Evolutionary conservation across 192 early-diverging fungal genomes (phyloP).

Genomic region (Funneliformis mosseae): DNA sequence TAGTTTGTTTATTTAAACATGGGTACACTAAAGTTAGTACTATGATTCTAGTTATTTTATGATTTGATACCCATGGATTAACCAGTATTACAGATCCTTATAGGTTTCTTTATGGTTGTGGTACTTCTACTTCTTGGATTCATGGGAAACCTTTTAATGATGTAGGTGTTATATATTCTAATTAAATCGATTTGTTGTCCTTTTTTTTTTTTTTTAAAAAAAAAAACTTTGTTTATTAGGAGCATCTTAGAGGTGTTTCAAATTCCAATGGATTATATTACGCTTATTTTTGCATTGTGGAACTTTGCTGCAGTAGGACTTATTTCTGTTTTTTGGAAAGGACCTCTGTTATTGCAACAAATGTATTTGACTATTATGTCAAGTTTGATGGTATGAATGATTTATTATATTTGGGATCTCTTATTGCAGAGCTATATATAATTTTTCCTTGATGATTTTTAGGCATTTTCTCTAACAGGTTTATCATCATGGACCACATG

Average conservation of each 20-base stretch:
- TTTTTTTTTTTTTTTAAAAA: neutral
- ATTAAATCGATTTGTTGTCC: neutral
- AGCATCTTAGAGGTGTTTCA: constrained; percentile 50
- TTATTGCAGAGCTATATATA: neutral
- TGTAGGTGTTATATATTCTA: constrained; percentile 44
- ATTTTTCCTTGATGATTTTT: constrained; percentile 11
- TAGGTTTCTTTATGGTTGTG: constrained; percentile 74
- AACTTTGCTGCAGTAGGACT: constrained; percentile 76
- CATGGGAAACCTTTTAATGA: constrained; percentile 70
- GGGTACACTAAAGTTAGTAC: constrained; percentile 70
- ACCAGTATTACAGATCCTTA: constrained; percentile 55
- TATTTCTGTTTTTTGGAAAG: constrained; percentile 80
- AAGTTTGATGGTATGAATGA: constrained; percentile 68
- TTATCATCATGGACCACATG: constrained; percentile 78
- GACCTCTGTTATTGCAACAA: constrained; percentile 76
- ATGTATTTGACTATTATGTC: constrained; percentile 78
- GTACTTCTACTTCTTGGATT: constrained; percentile 71
- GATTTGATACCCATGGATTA: neutral
- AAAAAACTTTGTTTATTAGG: neutral
- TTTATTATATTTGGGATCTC: neutral
- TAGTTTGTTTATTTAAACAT: constrained; percentile 75
- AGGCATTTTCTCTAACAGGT: constrained; percentile 75
- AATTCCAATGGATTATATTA: constrained; percentile 73
- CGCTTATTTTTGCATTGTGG: constrained; percentile 77
- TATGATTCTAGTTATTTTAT: neutral